These are phyloP conservation scores for Ophiostoma piceae DNA, from an alignment of 2,329 filamentous ascomycete species.

Conservation along the genomic window DNA sequence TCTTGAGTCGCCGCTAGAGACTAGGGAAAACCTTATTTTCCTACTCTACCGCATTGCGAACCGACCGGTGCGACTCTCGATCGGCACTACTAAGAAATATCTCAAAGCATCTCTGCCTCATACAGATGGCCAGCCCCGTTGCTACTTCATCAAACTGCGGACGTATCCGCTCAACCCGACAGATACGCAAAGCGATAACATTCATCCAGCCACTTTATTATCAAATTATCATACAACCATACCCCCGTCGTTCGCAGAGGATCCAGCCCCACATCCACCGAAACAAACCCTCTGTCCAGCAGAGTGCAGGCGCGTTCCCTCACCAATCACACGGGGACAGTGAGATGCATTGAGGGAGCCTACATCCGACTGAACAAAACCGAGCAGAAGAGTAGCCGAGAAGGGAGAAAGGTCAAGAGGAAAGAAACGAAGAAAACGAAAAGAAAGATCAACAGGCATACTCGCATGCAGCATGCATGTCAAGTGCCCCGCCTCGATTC, in stretches of 20 bases:
- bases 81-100: not conserved
- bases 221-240: not conserved
- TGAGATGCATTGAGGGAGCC: conserved; percentile 8
- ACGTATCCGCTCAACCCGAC: not conserved
- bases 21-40: not conserved
- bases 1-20: not conserved
- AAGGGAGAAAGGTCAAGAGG: not conserved
- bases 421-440: not conserved
- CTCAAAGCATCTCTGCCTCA: not conserved
- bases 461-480: not conserved
- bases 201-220: conserved; percentile 14
- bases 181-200: not conserved
- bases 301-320: not conserved
- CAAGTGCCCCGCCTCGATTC: not conserved
- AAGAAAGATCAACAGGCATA: not conserved
- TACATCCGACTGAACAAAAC: not conserved
- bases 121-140: not conserved
- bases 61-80: not conserved
- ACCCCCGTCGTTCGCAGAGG: not conserved
- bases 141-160: not conserved
- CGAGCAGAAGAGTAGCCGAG: not conserved
- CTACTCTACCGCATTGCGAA: not conserved
- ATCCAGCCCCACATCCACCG: conserved; percentile 6
- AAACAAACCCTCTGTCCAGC: not conserved
- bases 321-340: not conserved